Evolutionary conservation across 208 protist species (phyloP).

Genomic region (Leishmania turanica): DNA sequence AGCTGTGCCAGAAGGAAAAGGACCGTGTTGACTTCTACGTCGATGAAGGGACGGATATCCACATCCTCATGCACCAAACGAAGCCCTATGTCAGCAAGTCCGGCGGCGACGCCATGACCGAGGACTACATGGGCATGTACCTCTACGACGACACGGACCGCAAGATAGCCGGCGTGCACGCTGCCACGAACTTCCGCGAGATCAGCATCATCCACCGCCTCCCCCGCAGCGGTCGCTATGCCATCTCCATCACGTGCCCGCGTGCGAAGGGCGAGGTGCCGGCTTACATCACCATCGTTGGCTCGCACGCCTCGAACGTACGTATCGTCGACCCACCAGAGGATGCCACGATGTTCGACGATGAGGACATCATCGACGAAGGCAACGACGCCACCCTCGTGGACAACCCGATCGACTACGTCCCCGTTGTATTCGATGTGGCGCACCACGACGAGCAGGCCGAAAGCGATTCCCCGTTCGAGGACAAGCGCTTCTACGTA

Average conservation of each 20-base stretch:
- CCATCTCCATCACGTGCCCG: conserved; percentile 72
- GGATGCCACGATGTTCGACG: conserved; percentile 71
- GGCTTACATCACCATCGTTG: conserved; percentile 50
- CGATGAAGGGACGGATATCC: conserved; percentile 62
- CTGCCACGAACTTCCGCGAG: conserved; percentile 86
- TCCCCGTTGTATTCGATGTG: conserved; percentile 31
- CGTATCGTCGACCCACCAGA: conserved; percentile 68
- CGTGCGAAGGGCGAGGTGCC: conserved; percentile 60
- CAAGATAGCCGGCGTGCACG: conserved; percentile 60
- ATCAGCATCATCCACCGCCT: conserved; percentile 69
- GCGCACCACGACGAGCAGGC: conserved; percentile 24
- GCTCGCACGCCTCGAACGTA: conserved; percentile 38
- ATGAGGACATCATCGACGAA: conserved; percentile 77
- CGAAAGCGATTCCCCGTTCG: conserved; percentile 57
- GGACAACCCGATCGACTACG: conserved; percentile 59
- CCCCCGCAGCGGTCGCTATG: conserved; percentile 60
- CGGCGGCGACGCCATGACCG: conserved; percentile 70
- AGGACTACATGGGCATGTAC: conserved; percentile 86
- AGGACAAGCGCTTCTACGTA: conserved; percentile 55
- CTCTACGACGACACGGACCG: conserved; percentile 72
- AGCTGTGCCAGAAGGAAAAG: conserved; percentile 50
- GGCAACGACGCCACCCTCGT: conserved; percentile 42
- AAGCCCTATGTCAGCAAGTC: conserved; percentile 47
- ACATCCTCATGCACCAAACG: conserved; percentile 73
- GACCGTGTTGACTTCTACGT: conserved; percentile 83